These are phyloP conservation scores for Geotrichum aggregatum DNA, from an alignment of 1,139 yeast species.

Conservation along the genomic window DNA sequence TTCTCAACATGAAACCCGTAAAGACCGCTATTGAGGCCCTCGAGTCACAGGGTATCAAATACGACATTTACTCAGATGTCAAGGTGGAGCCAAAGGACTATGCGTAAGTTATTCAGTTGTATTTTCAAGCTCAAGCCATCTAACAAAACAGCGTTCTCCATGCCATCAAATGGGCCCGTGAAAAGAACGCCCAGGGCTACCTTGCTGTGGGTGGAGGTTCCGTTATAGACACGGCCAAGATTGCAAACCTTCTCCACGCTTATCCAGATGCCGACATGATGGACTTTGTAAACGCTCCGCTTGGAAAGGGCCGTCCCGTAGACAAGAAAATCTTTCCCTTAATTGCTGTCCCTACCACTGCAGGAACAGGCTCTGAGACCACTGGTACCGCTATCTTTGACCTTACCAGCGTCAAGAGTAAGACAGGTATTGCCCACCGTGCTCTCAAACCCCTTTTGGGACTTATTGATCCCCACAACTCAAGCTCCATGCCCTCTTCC, in stretches of 20 bases:
- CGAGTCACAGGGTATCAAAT: conserved; percentile 38
- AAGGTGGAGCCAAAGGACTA: conserved; percentile 43
- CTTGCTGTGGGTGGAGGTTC: conserved; percentile 45
- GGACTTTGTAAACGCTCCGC: conserved; percentile 44
- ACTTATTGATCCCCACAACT: conserved; percentile 43
- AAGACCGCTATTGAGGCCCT: conserved; percentile 37
- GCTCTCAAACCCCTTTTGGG: conserved; percentile 42
- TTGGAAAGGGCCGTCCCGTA: conserved; percentile 42
- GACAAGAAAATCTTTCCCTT: conserved; percentile 38
- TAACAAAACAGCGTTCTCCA: conserved; percentile 32
- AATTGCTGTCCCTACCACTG: conserved; percentile 46
- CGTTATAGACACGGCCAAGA: conserved; percentile 43
- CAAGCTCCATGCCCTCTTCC: conserved; percentile 43
- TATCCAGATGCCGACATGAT: conserved; percentile 41
- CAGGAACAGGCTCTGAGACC: conserved; percentile 47
- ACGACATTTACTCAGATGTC: conserved; percentile 40
- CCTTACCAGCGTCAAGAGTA: conserved; percentile 36
- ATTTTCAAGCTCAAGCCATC: no score
- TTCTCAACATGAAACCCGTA: conserved; percentile 36
- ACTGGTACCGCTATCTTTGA: conserved; percentile 45
- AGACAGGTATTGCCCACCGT: conserved; percentile 43
- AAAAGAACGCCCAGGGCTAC: conserved; percentile 39
- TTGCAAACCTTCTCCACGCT: conserved; percentile 40
- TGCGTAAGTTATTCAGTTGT: conserved; percentile 25
- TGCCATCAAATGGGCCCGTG: conserved; percentile 42